Percentiles rank a stretch among this genome's conserved stretches.
phyloP scores from a whole-genome alignment of 805 yeast species.

The Torulaspora indica region DNA sequence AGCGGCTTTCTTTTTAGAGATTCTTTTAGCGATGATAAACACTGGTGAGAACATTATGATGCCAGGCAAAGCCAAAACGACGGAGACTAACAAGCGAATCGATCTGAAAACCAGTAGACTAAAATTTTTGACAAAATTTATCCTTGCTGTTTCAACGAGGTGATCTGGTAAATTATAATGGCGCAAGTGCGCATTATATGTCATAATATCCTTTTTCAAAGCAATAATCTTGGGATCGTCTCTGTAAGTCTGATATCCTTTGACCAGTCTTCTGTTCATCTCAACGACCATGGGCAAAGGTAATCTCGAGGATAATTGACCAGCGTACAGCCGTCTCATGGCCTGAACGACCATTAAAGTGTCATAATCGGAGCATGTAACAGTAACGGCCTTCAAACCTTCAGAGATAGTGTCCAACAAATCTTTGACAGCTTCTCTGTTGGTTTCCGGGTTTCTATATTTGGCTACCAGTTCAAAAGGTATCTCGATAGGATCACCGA shows the following conservation, averaged over 20 bases:
- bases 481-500: slow-evolving; percentile 81
- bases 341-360: slow-evolving; percentile 86
- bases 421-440: slow-evolving; percentile 67
- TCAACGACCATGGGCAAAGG: slow-evolving; percentile 85
- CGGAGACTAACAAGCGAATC: slow-evolving; percentile 50
- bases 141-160: slow-evolving; percentile 48
- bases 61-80: slow-evolving; percentile 81
- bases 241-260: slow-evolving; percentile 71
- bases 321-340: slow-evolving; percentile 81
- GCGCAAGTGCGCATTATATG: slow-evolving; percentile 67
- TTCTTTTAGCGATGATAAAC: slow-evolving; percentile 67
- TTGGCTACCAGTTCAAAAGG: slow-evolving; percentile 54
- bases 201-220: slow-evolving; percentile 57
- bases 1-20: slow-evolving; percentile 66
- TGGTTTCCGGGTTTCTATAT: slow-evolving; percentile 60
- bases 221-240: slow-evolving; percentile 63
- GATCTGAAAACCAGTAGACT: slow-evolving; percentile 55
- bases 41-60: slow-evolving; percentile 81
- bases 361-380: slow-evolving; percentile 83
- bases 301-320: slow-evolving; percentile 62
- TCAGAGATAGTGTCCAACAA: slow-evolving; percentile 65
- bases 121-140: slow-evolving; percentile 47
- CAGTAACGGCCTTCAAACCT: slow-evolving; percentile 79
- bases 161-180: slow-evolving; percentile 59
- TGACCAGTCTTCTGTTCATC: slow-evolving; percentile 79